A percentile compares a stretch with the other conserved stretches of the same genome.
Evolutionary conservation across 768 basidiomycete genomes (phyloP).

Genomic region (Hypholoma fasciculare): DNA sequence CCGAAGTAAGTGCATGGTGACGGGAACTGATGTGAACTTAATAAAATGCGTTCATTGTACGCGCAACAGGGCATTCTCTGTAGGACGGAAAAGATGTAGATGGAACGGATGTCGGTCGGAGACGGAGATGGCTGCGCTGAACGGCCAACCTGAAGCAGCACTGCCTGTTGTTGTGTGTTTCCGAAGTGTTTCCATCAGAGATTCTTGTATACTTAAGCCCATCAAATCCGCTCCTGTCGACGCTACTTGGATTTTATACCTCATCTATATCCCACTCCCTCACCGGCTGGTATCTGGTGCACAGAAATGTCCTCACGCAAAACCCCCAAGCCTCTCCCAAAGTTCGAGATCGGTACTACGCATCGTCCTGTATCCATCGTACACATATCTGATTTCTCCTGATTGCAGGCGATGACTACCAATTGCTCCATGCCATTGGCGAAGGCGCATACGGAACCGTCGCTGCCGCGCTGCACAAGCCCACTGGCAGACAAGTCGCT

Average conservation of each 20-base stretch:
- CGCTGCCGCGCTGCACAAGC: constrained; percentile 83
- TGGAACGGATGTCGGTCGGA: not conserved
- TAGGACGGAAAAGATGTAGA: not conserved
- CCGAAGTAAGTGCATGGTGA: not conserved
- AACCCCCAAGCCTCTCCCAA: constrained; percentile 64
- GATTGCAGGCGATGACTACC: constrained; percentile 66
- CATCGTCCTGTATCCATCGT: not conserved
- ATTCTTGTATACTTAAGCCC: constrained; percentile 10
- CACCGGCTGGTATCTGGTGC: constrained; percentile 54
- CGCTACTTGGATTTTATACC: no score
- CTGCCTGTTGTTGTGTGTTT: constrained; percentile 17
- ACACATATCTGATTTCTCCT: constrained; percentile 9
- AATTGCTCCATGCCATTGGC: constrained; percentile 71
- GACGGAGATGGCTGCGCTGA: not conserved
- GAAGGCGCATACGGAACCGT: constrained; percentile 93
- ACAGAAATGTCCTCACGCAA: constrained; percentile 56
- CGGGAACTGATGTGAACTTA: not conserved
- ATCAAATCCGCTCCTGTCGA: constrained; percentile 5
- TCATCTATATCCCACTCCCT: constrained; percentile 19
- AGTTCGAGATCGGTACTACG: constrained; percentile 64
- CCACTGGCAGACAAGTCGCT: constrained; percentile 81
- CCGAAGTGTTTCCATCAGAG: constrained; percentile 21
- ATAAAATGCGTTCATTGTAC: no score
- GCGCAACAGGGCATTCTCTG: not conserved
- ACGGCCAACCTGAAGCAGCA: not conserved